Base-by-base conservation (phyloP, 2,329 filamentous ascomycete species). In the Ophiocordyceps camponoti-rufipedis region DNA sequence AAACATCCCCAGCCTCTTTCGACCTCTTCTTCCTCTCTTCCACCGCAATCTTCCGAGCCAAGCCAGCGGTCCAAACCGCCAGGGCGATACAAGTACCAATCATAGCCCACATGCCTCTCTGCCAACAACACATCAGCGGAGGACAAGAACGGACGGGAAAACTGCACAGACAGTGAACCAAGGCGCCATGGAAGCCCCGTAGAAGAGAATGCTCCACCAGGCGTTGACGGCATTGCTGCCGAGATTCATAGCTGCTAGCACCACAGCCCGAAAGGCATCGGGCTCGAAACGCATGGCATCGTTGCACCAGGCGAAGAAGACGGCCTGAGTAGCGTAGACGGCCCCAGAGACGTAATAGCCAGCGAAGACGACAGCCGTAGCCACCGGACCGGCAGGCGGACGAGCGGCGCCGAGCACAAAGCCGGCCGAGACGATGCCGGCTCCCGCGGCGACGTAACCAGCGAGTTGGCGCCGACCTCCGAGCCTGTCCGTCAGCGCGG, bases 281-380 rank as follows among this genome's bases (percentile, higher is more conserved):
- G 82, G 74, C 52, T 82, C 73, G 46, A 72, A 71, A 8, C 76
- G 68, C 63, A 82, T 72, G 2, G 76, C 74, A 53, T 84, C 80
- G 52, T 85, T 85, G 19, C 78, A 80, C 80, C 80, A 85, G 0
- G 81, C 80, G 51, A 85, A 85, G 52, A 85, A 84, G 0, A 76
- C 81, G 1, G 81, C 79, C 58, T 85, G 80, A 53, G 80, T 82
- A 0, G 80, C 80, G 51, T 85, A 85, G 0, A 83, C 76, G 4
- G 71, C 65, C 1, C 81, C 81, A 0, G 79, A 76, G 73, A 75
- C 80, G 57, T 83, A 84, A 52, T 82, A 84, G 4, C 78, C 78
- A 0, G 58, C 78, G 49, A 85, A 80, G 0, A 76, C 69, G 1
- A 72, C 63, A 0, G 68, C 55, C 0, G 74, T 79, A 3, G 68